phyloP scores from a whole-genome alignment of 1,284 basidiomycete genomes.

The Tilletia setariae region DNA sequence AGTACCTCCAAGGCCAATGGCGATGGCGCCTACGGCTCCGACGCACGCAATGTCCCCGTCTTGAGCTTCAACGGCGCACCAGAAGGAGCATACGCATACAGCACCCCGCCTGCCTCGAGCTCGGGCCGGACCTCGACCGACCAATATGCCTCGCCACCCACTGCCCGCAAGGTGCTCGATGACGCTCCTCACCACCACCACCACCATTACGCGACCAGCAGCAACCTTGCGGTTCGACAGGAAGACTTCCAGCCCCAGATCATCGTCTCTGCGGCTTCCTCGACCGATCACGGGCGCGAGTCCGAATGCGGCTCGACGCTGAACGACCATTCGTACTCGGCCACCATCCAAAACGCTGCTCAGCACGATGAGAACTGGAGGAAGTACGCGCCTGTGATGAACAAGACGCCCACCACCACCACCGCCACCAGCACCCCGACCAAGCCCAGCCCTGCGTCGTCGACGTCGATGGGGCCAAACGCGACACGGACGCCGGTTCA shows the following conservation, averaged over 20 bases:
- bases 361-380: not conserved
- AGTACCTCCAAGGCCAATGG: not conserved
- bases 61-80: slow-evolving; percentile 3
- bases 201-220: too few species aligned
- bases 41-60: not conserved
- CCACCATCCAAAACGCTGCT: not conserved
- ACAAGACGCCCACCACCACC: not conserved
- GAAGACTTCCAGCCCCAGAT: slow-evolving; percentile 5
- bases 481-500: not conserved
- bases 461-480: too few species aligned
- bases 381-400: not conserved
- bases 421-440: too few species aligned
- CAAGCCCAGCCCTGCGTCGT: too few species aligned
- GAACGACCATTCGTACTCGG: not conserved
- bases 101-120: not conserved
- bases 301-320: slow-evolving; percentile 3
- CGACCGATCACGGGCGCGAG: not conserved
- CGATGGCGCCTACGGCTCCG: not conserved
- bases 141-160: not conserved
- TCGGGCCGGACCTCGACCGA: not conserved
- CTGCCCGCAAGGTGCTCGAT: not conserved
- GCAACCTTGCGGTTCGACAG: not conserved
- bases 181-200: not conserved
- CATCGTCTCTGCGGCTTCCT: slow-evolving; percentile 10
- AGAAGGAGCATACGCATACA: not conserved